Percentiles rank a stretch among this genome's conserved stretches.
Conservation (phyloP, 371 early-diverging fungal species). For the Mortierella sp. region DNA sequence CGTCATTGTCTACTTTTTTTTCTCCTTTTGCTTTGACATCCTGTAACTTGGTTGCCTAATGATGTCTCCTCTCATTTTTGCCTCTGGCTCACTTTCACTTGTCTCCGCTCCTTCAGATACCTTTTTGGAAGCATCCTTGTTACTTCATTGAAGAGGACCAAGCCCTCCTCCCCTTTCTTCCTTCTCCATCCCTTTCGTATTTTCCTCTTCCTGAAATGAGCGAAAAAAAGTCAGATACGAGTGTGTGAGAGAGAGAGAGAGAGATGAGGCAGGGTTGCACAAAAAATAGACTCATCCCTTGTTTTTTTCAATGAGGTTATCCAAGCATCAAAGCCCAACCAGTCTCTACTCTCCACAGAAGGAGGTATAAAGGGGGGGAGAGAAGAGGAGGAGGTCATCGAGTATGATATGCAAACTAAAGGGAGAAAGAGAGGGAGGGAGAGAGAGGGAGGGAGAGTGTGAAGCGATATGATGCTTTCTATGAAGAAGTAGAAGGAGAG, state of each 20-base stretch:
- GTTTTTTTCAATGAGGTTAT: background rate
- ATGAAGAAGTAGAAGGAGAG: no score
- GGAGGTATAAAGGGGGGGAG: background rate
- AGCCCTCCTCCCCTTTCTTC: background rate
- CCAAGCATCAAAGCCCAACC: background rate
- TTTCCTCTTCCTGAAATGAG: background rate
- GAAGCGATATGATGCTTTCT: background rate
- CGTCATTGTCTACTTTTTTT: background rate
- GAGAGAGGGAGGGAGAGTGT: background rate
- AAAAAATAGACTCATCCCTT: background rate
- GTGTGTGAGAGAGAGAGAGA: background rate
- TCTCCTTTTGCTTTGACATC: background rate
- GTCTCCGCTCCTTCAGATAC: background rate
- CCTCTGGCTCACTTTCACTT: background rate
- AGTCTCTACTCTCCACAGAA: slow-evolving; percentile 11
- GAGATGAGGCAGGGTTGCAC: background rate
- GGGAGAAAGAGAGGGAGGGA: background rate
- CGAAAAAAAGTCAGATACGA: background rate
- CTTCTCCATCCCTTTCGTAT: background rate
- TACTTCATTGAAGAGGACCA: background rate
- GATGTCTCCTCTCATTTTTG: background rate
- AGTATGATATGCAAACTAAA: background rate
- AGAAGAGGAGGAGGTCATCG: background rate
- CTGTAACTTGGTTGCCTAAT: background rate
- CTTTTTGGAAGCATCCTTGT: background rate